Evolutionary conservation across 2,329 filamentous ascomycete species (phyloP).

Genomic region (Cladosporium colombiae): DNA sequence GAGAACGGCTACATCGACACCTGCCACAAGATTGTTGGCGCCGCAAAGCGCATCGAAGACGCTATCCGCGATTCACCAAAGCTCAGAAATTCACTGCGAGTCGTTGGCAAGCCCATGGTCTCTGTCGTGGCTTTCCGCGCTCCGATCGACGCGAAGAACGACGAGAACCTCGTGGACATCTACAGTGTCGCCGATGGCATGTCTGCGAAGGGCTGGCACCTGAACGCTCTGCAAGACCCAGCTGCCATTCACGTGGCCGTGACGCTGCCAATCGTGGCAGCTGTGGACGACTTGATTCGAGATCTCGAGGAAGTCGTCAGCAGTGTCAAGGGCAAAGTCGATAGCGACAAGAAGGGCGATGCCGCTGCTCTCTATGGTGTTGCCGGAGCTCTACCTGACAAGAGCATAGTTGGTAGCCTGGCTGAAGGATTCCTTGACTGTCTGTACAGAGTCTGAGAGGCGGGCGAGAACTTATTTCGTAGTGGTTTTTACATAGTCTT

Average conservation of each 20-base stretch:
- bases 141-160: conserved; percentile 23
- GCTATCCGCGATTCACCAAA: conserved; percentile 69
- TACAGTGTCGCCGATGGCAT: conserved; percentile 94
- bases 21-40: conserved; percentile 83
- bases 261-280: conserved; percentile 79
- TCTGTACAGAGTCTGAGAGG: conserved; percentile 3
- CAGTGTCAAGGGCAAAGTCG: conserved; percentile 73
- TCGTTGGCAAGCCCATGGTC: conserved; percentile 84
- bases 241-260: conserved; percentile 93
- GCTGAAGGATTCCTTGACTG: conserved; percentile 84
- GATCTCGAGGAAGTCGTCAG: conserved; percentile 66
- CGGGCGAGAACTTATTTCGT: neutral
- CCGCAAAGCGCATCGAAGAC: conserved; percentile 77
- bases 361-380: conserved; percentile 91
- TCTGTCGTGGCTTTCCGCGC: conserved; percentile 86
- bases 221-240: conserved; percentile 90
- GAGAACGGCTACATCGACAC: conserved; percentile 85
- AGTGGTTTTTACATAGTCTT: neutral
- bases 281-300: conserved; percentile 73
- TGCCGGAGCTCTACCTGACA: conserved; percentile 91
- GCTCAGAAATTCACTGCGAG: conserved; percentile 70
- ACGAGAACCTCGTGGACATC: conserved; percentile 70
- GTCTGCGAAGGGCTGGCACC: conserved; percentile 83
- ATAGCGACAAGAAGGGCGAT: conserved; percentile 66
- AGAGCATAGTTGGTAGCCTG: conserved; percentile 88